Evolutionary conservation across 148 eudicot species (phyloP), one percentile per base, ranked within the genome.

Genomic region (Euryodendron excelsum): DNA sequence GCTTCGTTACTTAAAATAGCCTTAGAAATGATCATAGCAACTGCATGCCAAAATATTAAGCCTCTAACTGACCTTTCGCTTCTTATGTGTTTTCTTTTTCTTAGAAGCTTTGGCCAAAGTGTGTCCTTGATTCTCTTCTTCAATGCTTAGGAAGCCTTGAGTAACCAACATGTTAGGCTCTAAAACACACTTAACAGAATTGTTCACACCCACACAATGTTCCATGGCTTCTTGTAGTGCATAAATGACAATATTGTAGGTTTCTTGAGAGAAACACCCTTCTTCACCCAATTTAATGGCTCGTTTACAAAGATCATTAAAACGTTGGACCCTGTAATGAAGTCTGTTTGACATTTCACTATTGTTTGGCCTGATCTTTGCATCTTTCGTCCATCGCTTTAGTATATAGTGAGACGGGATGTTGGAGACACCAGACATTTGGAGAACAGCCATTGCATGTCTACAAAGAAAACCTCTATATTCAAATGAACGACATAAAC

Each of bases 381-480:
- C 83, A 72, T 58, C 75, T 15, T 77, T 80, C 33, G 83, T 76
- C 86, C 86, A 83, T 36, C 86, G 79, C 39, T 23, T 60, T 44
- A 80, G 75, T 44, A 83, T 66, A 65, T 65, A 83, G 31, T 66
- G 75, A 21, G 48, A 10, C n/a, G 86, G 86, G 53, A 83, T 80
- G 52, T 23, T 73, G 53, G 45, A 41, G 27, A 83, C 76, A 58
- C 86, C 80, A 59, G 83, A 80, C 12, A 80, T 55, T 76, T 83
- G 86, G 20, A 83, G 83, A 76, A 83, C 86, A 3, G 72, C 66
- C 70, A 83, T 39, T 52, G 70, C 80, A 68, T 83, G 86, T 58
- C 86, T 80, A 50, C 86, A 83, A 36, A 83, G 83, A 69, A 63
- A 83, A 23, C 86, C 86, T 52, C 34, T 73, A 45, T 70, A 83